Percentiles rank a stretch among this genome's conserved stretches.
These are phyloP conservation scores for Apophysomyces ossiformis DNA, from an alignment of 371 early-diverging fungal genomes.

Conservation along the genomic window DNA sequence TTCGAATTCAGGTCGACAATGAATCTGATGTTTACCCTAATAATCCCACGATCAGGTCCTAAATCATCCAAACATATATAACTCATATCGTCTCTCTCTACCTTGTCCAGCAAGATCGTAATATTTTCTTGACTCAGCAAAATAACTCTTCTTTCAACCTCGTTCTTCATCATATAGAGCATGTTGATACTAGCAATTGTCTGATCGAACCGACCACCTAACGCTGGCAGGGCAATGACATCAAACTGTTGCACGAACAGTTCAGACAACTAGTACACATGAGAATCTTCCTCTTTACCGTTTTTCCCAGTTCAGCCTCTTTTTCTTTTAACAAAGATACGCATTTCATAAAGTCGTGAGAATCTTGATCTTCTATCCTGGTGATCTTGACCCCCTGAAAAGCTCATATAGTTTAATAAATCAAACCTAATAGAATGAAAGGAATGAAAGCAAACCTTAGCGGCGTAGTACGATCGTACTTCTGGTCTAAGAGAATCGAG, in stretches of 20 bases:
- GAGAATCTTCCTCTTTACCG: slow-evolving; percentile 17
- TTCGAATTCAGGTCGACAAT: slow-evolving; percentile 65
- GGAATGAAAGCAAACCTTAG: slow-evolving; percentile 24
- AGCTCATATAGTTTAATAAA: not conserved
- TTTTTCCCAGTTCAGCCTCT: slow-evolving; percentile 27
- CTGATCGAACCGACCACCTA: slow-evolving; percentile 93
- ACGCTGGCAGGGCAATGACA: slow-evolving; percentile 80
- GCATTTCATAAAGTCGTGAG: slow-evolving; percentile 92
- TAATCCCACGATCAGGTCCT: too few species aligned
- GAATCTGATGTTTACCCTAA: slow-evolving; percentile 72
- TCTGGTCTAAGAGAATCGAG: slow-evolving; percentile 78
- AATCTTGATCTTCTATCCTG: slow-evolving; percentile 60
- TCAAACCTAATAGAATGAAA: not conserved
- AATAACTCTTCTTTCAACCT: slow-evolving; percentile 56
- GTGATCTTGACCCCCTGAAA: slow-evolving; percentile 57
- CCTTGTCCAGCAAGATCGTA: slow-evolving; percentile 71
- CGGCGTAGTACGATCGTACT: slow-evolving; percentile 70
- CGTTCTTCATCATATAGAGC: slow-evolving; percentile 57
- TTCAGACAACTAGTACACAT: not conserved
- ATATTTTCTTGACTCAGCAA: slow-evolving; percentile 76
- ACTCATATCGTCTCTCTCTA: slow-evolving; percentile 29
- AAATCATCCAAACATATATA: not conserved
- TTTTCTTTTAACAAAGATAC: slow-evolving; percentile 46
- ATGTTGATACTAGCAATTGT: slow-evolving; percentile 77
- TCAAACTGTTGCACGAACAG: slow-evolving; percentile 40